A percentile compares a stretch with the other conserved stretches of the same genome.
Conservation (phyloP, 192 early-diverging fungal genomes). For the Entomortierella parvispora region DNA sequence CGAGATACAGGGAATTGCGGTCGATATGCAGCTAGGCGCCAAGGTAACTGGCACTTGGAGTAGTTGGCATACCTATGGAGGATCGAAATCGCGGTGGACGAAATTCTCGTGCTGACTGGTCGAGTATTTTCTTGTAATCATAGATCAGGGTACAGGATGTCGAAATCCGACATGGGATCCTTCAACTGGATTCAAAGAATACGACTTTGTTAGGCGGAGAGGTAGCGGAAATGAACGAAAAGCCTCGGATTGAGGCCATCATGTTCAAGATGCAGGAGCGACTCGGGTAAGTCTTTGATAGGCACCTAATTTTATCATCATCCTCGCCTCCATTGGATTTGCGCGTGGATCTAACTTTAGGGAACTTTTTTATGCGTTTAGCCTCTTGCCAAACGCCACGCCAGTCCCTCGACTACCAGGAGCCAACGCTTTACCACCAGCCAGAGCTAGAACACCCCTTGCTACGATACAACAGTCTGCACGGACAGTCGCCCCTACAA, state of each 20-base stretch:
- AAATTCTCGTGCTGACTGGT: no score
- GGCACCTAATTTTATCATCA: neutral
- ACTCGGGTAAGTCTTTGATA: conserved; percentile 26
- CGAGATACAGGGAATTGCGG: conserved; percentile 23
- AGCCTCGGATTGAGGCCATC: conserved; percentile 30
- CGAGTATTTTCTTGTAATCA: neutral
- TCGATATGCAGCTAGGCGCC: conserved; percentile 49
- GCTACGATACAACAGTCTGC: neutral
- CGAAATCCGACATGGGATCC: conserved; percentile 34
- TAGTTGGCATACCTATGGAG: no score
- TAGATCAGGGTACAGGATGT: conserved; percentile 34
- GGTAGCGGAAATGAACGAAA: conserved; percentile 37
- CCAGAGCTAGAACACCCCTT: neutral
- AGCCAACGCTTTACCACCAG: neutral
- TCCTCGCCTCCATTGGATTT: no score
- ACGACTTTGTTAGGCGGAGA: conserved; percentile 32
- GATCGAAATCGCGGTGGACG: no score
- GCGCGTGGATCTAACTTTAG: no score
- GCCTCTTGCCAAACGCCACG: no score
- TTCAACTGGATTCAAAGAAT: conserved; percentile 20
- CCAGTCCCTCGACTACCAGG: neutral
- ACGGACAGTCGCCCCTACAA: neutral
- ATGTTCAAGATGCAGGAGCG: conserved; percentile 47
- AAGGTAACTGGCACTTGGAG: conserved; percentile 18
- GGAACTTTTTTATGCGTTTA: no score